Conservation (phyloP, 1,284 basidiomycete genomes). For the Cryptococcus depauperatus region DNA sequence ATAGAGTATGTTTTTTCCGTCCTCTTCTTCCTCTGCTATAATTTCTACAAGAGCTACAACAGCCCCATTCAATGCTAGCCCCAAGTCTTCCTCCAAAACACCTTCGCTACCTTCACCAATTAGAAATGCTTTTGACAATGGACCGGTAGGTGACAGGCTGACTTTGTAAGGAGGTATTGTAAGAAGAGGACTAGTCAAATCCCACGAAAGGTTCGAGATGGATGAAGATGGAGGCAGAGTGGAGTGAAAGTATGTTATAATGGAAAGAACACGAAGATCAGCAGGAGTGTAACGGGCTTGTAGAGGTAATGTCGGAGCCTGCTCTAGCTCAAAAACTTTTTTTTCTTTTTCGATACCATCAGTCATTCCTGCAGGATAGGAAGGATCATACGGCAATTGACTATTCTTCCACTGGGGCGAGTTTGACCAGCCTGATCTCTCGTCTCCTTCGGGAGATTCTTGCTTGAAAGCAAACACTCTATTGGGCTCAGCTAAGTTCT, state of each 20-base stretch:
- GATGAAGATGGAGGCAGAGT: slow-evolving; percentile 28
- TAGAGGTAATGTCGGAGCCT: slow-evolving; percentile 39
- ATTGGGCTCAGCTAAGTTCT: slow-evolving; percentile 58
- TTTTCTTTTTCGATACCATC: not conserved
- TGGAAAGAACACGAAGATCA: slow-evolving; percentile 63
- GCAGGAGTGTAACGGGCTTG: slow-evolving; percentile 56
- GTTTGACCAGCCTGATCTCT: slow-evolving; percentile 24
- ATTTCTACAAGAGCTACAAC: slow-evolving; percentile 64
- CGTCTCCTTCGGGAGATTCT: slow-evolving; percentile 10
- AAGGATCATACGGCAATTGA: slow-evolving; percentile 12
- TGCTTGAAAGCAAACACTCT: slow-evolving; percentile 55
- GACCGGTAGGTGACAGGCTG: not conserved
- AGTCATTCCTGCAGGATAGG: not conserved
- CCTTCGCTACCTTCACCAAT: slow-evolving; percentile 66
- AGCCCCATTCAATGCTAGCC: slow-evolving; percentile 66
- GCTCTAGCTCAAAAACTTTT: slow-evolving; percentile 22
- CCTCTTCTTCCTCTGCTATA: slow-evolving; percentile 33
- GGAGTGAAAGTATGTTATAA: slow-evolving; percentile 73
- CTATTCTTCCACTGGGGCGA: slow-evolving; percentile 17
- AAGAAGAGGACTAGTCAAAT: slow-evolving; percentile 60
- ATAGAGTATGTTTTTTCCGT: slow-evolving; percentile 56
- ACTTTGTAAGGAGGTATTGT: slow-evolving; percentile 62
- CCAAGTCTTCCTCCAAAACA: slow-evolving; percentile 58
- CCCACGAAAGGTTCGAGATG: slow-evolving; percentile 53
- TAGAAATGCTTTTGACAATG: slow-evolving; percentile 50